Evolutionary conservation across 805 yeast genomes (phyloP).

Genomic region (Candida vaughaniae): DNA sequence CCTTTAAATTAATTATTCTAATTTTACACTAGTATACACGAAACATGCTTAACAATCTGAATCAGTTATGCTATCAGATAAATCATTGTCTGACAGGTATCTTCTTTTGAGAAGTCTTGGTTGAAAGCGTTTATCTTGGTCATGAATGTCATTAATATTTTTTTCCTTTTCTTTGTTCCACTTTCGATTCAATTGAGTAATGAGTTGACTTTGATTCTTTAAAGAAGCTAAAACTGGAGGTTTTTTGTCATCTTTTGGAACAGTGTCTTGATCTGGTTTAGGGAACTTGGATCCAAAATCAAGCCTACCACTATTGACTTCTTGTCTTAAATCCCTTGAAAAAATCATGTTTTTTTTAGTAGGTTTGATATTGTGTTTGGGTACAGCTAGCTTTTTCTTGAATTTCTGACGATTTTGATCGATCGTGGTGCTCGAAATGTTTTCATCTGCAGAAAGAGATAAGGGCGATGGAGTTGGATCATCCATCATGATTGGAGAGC

Average conservation of each 20-base stretch:
- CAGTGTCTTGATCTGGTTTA: background rate
- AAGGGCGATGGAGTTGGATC: slow-evolving; percentile 28
- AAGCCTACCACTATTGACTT: slow-evolving; percentile 22
- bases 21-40: background rate
- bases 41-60: background rate
- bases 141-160: slow-evolving; percentile 4
- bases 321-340: slow-evolving; percentile 41
- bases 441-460: slow-evolving; percentile 14
- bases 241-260: slow-evolving; percentile 2
- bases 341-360: slow-evolving; percentile 25
- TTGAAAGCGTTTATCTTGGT: slow-evolving; percentile 1
- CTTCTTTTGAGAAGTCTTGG: slow-evolving; percentile 6
- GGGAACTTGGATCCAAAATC: slow-evolving; percentile 9
- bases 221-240: slow-evolving; percentile 17
- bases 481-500: slow-evolving; percentile 3
- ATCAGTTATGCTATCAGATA: too few species aligned
- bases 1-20: slow-evolving; percentile 1
- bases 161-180: slow-evolving; percentile 32
- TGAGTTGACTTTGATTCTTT: slow-evolving; percentile 31
- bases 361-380: background rate
- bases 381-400: slow-evolving; percentile 3
- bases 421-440: slow-evolving; percentile 4
- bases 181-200: slow-evolving; percentile 35
- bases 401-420: slow-evolving; percentile 8
- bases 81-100: slow-evolving; percentile 8